A percentile compares a stretch with the other conserved stretches of the same genome.
phyloP scores from a whole-genome alignment of 2,329 filamentous ascomycete species.

The Talaromyces sp. region DNA sequence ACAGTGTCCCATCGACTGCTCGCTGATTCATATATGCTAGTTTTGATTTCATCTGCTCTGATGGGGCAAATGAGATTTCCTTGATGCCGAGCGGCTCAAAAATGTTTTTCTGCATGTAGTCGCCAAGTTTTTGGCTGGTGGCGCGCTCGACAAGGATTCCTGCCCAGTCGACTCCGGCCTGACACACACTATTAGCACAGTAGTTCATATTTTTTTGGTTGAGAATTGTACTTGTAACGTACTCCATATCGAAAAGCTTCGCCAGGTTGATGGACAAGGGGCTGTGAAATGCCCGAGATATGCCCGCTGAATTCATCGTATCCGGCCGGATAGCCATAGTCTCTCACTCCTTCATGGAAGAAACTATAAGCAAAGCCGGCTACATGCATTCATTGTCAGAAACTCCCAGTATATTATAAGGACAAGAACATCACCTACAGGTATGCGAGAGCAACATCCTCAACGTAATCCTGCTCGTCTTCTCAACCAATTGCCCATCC shows the following conservation, averaged over 20 bases:
- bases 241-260: constrained; percentile 55
- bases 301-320: constrained; percentile 53
- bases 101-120: constrained; percentile 46
- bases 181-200: not conserved
- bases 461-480: constrained; percentile 43
- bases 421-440: constrained; percentile 23
- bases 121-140: constrained; percentile 40
- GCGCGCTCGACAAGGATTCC: constrained; percentile 45
- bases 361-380: constrained; percentile 42
- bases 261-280: constrained; percentile 62
- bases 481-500: constrained; percentile 24
- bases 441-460: constrained; percentile 48
- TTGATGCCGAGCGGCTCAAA: constrained; percentile 44
- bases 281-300: constrained; percentile 45
- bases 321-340: constrained; percentile 40
- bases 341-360: constrained; percentile 38
- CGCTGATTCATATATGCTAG: constrained; percentile 55
- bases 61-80: constrained; percentile 54
- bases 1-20: constrained; percentile 36
- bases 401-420: not conserved
- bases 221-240: not conserved
- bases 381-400: constrained; percentile 16
- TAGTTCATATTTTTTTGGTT: not conserved
- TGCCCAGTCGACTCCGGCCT: constrained; percentile 49
- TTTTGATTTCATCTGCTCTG: constrained; percentile 46